Base-by-base conservation (phyloP, 2,329 filamentous ascomycete genomes). In the Phialophora chinensis region DNA sequence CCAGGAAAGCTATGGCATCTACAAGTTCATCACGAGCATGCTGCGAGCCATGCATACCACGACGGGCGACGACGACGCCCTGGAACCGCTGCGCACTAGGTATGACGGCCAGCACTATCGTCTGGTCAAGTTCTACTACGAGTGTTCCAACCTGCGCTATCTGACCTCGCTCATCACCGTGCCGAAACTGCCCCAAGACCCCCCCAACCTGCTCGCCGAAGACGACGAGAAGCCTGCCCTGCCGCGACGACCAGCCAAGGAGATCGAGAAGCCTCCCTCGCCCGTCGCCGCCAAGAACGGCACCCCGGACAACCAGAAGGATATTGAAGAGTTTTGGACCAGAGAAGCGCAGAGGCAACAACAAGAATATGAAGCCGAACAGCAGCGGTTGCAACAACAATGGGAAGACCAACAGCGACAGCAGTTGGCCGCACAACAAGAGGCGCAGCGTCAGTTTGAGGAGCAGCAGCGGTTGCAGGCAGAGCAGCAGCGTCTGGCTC, bases 1-100 rank as follows among this genome's bases (percentile, higher is more conserved):
- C 2, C 92, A 97, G 77, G 95, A 99, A 82, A 98, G 93, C 77
- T 99, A 98, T 79, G 95, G 95, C 56, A 98, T 99, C 73, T 99
- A 99, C 85, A 98, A 98, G 80, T 99, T 99, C 78, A 93, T 97
- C 71, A 99, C 95, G 0, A 99, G 95, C 90, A 99, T 99, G 95
- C 81, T 99, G 69, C 88, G 95, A 63, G 95, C 95, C 17, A 97
- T 99, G 93, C 94, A 99, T 78, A 94, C 91, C 2, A 93, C 92
- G 55, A 95, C 95, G 12, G 94, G 95, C 63, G 95, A 99, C 74
- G 91, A 96, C 70, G 95, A 97, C 67, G 94, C 93, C 6, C 85
- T 99, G 55, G 90, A 93, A 71, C 95, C 94, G 0, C 86, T 99
- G 6, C 90, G 94, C 65, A 87, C 90, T 69, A 87, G 94, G 74